Evolutionary conservation across 2,329 filamentous ascomycete species (phyloP).

Genomic region (Trichothecium roseum): DNA sequence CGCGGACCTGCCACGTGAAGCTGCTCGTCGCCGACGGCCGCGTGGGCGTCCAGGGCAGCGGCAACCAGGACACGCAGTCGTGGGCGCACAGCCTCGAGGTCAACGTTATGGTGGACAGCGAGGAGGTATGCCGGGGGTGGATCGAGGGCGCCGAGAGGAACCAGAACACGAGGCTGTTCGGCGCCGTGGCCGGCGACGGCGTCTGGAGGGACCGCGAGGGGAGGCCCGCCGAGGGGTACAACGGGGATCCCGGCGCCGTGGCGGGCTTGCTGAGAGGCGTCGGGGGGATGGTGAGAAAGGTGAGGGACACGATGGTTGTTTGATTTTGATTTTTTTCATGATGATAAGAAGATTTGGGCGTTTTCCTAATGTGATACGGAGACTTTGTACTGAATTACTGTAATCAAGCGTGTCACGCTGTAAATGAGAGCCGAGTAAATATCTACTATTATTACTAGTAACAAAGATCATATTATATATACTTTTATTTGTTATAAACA

Average conservation of each 20-base stretch:
- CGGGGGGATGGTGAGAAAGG: conserved; percentile 8
- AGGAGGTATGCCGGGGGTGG: conserved; percentile 51
- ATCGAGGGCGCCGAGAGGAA: conserved; percentile 50
- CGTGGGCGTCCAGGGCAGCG: conserved; percentile 63
- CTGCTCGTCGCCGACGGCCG: conserved; percentile 61
- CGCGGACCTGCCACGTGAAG: conserved; percentile 66
- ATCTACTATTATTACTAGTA: too few relatives aligned
- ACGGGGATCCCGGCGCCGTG: conserved; percentile 7
- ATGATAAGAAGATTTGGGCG: too few relatives aligned
- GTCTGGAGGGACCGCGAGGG: conserved; percentile 49
- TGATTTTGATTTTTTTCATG: neutral
- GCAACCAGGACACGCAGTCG: conserved; percentile 72
- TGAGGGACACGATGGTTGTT: neutral
- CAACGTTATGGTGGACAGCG: conserved; percentile 64
- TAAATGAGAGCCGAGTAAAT: too few relatives aligned
- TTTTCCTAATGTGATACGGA: too few relatives aligned
- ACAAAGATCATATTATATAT: too few relatives aligned
- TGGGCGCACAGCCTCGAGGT: conserved; percentile 73
- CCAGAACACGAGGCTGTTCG: conserved; percentile 55
- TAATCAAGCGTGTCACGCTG: too few relatives aligned
- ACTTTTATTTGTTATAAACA: too few relatives aligned
- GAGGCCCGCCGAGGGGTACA: conserved; percentile 11
- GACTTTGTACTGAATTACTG: too few relatives aligned
- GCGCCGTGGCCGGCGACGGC: conserved; percentile 44
- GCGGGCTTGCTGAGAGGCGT: conserved; percentile 7